Base-by-base conservation (phyloP, 768 basidiomycete species). In the Phanerodontia chrysosporium region DNA sequence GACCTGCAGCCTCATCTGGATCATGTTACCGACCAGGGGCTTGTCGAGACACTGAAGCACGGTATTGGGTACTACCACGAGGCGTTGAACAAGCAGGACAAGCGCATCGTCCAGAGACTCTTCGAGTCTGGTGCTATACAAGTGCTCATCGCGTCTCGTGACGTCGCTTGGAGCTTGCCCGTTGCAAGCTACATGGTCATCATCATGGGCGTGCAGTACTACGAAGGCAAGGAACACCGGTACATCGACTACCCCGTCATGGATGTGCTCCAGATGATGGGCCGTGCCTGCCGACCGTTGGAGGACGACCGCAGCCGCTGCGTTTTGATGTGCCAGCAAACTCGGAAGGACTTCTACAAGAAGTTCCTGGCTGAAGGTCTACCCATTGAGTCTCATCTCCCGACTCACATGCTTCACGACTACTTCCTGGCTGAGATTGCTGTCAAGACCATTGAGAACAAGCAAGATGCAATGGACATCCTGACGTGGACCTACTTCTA, bases 241-340 rank as follows among this genome's bases (percentile, higher is more conserved):
- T 99, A 99, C 65, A 81, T 95, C 64, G 97, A 98, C 72, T 98
- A 98, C 69, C 95, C 96, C 3, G 94, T 99, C 59, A 96, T 96
- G 83, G 96, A 98, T 66, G 91, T 99, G 6, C 82, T 98, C 1
- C 97, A 98, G 70, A 98, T 99, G 96, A 96, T 98, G 87, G 97
- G 96, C 45, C 84, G 87, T n/a, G 97, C 97, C 0, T 98, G 95
- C 71, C 87, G 95, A 16, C 96, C 97, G 7, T 72, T 75, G 42
- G 85, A 93, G 65, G 97, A 98, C 65, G 86, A 89, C 2, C 86
- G 89, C 59, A 95, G 92, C 65, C 89, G 94, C 14, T 98, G 96
- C 67, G 89, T 99, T 2, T 76, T 98, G 36, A 98, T 99, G 95
- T 94, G 92, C 67, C 96, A 98, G 66, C 92, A 96, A 72, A 96